phyloP scores from a whole-genome alignment of 305 asterid genomes.

The Coffea humblotiana region DNA sequence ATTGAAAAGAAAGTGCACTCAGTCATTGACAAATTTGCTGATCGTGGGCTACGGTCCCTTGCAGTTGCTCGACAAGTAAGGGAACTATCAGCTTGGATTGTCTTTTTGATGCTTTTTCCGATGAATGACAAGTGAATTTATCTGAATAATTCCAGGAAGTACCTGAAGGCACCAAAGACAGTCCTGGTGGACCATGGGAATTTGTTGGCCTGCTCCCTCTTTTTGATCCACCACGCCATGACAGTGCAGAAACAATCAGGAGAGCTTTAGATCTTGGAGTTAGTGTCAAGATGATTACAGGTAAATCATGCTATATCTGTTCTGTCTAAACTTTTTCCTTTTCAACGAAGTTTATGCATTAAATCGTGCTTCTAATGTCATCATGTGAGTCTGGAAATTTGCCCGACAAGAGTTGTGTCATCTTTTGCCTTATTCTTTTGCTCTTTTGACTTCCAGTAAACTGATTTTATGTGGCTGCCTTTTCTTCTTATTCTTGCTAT shows the following conservation, averaged over 20 bases:
- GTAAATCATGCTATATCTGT: slow-evolving; percentile 22
- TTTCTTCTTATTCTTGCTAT: background rate
- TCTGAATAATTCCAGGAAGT: slow-evolving; percentile 46
- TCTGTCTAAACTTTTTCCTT: background rate
- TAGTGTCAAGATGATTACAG: slow-evolving; percentile 91
- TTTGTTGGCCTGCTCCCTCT: slow-evolving; percentile 73
- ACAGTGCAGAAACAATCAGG: slow-evolving; percentile 82
- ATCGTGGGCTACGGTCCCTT: slow-evolving; percentile 82
- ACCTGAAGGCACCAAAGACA: slow-evolving; percentile 66
- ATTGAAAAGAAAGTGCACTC: slow-evolving; percentile 57
- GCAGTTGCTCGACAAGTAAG: slow-evolving; percentile 75
- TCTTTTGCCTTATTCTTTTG: slow-evolving; percentile 3
- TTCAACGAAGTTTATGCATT: background rate
- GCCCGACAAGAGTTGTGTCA: background rate
- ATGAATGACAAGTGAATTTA: slow-evolving; percentile 6
- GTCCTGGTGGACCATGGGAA: slow-evolving; percentile 79
- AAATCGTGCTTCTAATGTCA: background rate
- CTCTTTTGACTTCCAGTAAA: slow-evolving; percentile 1
- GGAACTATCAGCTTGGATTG: background rate
- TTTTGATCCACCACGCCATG: slow-evolving; percentile 92
- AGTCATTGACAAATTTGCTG: slow-evolving; percentile 72
- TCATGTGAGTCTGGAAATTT: no score
- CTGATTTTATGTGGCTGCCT: background rate
- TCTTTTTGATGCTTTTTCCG: background rate
- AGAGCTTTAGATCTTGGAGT: slow-evolving; percentile 82